A percentile compares a stretch with the other conserved stretches of the same genome.
Conservation (phyloP, 306 rosid genomes). For the Trichosanthes cucumerina region DNA sequence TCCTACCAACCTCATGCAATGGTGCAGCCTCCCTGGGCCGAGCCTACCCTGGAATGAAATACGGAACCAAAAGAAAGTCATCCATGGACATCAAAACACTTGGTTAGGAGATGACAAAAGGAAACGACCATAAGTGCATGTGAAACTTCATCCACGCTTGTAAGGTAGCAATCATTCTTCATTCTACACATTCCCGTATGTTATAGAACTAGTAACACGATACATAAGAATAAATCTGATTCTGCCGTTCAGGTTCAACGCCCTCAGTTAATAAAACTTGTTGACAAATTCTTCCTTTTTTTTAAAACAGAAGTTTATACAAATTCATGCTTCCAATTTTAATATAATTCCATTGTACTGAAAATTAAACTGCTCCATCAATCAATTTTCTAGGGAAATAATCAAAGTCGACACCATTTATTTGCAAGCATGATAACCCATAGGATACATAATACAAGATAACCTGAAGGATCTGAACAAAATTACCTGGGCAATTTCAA, state of each 20-base stretch:
- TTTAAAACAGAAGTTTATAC: background rate
- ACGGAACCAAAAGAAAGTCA: slow-evolving; percentile 3
- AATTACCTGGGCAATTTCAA: slow-evolving; percentile 93
- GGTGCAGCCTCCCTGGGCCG: slow-evolving; percentile 98
- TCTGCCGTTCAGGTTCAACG: background rate
- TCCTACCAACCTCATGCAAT: slow-evolving; percentile 94
- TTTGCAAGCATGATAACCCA: background rate
- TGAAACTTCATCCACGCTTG: background rate
- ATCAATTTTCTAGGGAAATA: background rate
- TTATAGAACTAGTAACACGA: background rate
- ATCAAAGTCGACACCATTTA: background rate
- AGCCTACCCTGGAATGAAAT: slow-evolving; percentile 64
- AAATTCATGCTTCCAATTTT: background rate
- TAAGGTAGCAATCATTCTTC: background rate
- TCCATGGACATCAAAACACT: background rate
- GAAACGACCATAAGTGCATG: background rate
- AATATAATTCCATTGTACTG: background rate
- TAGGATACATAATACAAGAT: background rate
- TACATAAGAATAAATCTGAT: background rate
- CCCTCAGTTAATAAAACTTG: background rate
- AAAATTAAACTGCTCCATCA: background rate
- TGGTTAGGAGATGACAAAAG: background rate
- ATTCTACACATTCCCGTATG: background rate
- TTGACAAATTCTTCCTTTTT: too few relatives aligned
- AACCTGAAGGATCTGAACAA: slow-evolving; percentile 8